A percentile compares a stretch with the other conserved stretches of the same genome.
Evolutionary conservation across 2,329 filamentous ascomycete genomes (phyloP).

Genomic region (Sporothrix brunneoviolacea): DNA sequence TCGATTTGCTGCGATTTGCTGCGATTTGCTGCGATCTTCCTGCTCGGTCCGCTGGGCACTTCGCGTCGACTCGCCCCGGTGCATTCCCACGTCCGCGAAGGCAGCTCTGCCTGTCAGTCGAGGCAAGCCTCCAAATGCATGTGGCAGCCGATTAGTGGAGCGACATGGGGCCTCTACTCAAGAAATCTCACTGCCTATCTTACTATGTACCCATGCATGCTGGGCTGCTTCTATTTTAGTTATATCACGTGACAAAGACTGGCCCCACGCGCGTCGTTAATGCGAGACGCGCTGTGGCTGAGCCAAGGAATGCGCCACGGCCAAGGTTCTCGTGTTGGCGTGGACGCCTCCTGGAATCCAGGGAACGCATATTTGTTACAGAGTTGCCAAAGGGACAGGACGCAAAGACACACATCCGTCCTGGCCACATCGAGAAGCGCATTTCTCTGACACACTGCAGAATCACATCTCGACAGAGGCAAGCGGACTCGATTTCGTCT

Average conservation of each 20-base stretch:
- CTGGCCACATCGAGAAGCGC: neutral
- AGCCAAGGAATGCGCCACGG: constrained; percentile 2
- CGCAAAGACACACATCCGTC: neutral
- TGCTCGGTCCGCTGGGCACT: no score
- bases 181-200: no score
- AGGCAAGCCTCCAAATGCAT: no score
- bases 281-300: constrained; percentile 12
- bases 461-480: neutral
- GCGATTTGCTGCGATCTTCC: no score
- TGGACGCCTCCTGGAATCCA: constrained; percentile 4
- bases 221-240: no score
- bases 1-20: no score
- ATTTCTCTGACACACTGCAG: neutral
- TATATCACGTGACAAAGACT: constrained; percentile 4
- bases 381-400: neutral
- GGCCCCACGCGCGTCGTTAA: neutral
- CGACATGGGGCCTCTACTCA: no score
- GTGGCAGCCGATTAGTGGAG: no score
- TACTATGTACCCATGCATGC: no score
- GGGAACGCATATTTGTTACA: neutral
- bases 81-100: no score
- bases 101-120: no score
- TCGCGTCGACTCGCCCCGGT: no score
- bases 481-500: neutral
- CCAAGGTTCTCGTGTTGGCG: constrained; percentile 5